phyloP scores from a whole-genome alignment of 352 stramenopile genomes.

The Plasmopara viticola region DNA sequence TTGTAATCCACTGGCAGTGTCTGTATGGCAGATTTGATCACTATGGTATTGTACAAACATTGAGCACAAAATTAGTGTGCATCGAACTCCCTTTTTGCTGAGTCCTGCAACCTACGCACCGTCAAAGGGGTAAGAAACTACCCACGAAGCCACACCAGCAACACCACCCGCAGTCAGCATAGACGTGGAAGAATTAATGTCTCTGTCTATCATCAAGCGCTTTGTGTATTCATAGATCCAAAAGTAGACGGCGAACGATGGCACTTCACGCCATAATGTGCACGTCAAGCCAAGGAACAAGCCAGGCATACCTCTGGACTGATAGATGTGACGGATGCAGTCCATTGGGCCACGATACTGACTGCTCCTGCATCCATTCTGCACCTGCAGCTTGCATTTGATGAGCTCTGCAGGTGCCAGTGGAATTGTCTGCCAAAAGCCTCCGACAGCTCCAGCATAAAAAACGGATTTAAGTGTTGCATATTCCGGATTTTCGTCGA shows the following conservation, averaged over 20 bases:
- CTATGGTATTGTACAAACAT: conserved; percentile 18
- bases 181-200: conserved; percentile 51
- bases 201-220: conserved; percentile 52
- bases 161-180: conserved; percentile 79
- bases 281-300: conserved; percentile 71
- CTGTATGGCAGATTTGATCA: conserved; percentile 85
- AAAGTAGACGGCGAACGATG: conserved; percentile 83
- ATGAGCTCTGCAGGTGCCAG: conserved; percentile 76
- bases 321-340: conserved; percentile 71
- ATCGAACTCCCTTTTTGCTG: no score
- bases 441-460: conserved; percentile 54
- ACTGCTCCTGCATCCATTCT: conserved; percentile 45
- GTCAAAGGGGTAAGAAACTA: conserved; percentile 76
- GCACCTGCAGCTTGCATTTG: conserved; percentile 79
- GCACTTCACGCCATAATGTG: conserved; percentile 72
- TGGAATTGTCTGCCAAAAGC: conserved; percentile 71
- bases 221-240: conserved; percentile 76
- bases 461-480: conserved; percentile 66
- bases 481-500: conserved; percentile 46
- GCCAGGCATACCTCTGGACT: conserved; percentile 43
- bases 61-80: conserved; percentile 5
- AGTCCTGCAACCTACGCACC: conserved; percentile 26
- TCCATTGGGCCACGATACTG: conserved; percentile 65
- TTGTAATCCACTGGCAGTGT: conserved; percentile 53
- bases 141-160: conserved; percentile 74